Evolutionary conservation across 257 asterid species (phyloP).

Genomic region (Nemophila menziesii): DNA sequence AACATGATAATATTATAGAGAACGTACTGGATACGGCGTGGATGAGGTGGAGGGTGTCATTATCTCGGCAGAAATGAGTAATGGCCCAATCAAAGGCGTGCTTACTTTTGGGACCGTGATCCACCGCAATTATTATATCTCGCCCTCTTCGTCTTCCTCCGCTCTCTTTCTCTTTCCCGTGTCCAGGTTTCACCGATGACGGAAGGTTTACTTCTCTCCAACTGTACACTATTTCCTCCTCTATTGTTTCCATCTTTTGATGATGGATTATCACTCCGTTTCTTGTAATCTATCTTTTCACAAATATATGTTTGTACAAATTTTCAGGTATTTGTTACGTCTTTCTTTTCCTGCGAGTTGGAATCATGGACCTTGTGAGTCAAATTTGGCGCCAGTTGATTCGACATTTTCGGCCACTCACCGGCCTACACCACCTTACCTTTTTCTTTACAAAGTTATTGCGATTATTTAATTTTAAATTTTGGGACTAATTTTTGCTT

Average conservation of each 20-base stretch:
- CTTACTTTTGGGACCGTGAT: slow-evolving; percentile 87
- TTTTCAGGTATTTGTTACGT: too few species aligned
- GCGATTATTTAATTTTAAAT: too few species aligned
- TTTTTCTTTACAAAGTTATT: too few species aligned
- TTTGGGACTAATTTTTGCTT: too few species aligned
- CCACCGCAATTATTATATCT: slow-evolving; percentile 64
- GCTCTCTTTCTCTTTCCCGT: slow-evolving; percentile 63
- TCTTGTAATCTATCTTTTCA: too few species aligned
- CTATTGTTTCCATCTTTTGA: slow-evolving; percentile 43
- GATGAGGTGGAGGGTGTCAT: slow-evolving; percentile 75
- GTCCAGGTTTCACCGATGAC: slow-evolving; percentile 45
- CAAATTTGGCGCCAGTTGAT: neutral
- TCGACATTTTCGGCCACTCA: neutral
- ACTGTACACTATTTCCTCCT: slow-evolving; percentile 72
- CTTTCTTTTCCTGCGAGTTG: too few species aligned
- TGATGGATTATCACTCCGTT: neutral
- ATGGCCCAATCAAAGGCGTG: slow-evolving; percentile 95
- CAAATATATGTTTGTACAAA: too few species aligned
- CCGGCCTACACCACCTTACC: neutral
- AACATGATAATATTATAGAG: too few species aligned
- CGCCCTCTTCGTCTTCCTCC: slow-evolving; percentile 89
- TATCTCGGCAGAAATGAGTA: slow-evolving; percentile 78
- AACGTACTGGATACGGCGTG: slow-evolving; percentile 55
- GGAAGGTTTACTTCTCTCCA: slow-evolving; percentile 71
- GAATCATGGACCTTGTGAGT: neutral